Conservation (phyloP, 768 basidiomycete species). For the Suillus subluteus region DNA sequence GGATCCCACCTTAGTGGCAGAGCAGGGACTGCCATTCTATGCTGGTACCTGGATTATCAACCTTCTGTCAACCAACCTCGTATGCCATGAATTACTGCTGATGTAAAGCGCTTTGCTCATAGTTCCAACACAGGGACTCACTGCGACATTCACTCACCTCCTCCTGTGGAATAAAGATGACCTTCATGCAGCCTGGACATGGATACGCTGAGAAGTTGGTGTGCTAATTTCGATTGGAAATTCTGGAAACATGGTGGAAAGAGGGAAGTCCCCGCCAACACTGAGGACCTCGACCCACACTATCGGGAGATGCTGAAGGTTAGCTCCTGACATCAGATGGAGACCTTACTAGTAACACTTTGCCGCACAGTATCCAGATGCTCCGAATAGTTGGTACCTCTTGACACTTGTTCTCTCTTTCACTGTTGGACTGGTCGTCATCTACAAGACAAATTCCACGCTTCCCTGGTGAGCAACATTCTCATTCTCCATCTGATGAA, state of each 20-base stretch:
- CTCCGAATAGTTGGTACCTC: conserved; percentile 38
- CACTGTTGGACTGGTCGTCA: conserved; percentile 55
- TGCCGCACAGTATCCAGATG: conserved; percentile 35
- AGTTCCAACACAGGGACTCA: conserved; percentile 47
- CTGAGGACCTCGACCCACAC: conserved; percentile 54
- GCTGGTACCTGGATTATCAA: conserved; percentile 29
- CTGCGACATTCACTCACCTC: conserved; percentile 54
- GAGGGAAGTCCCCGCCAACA: conserved; percentile 35
- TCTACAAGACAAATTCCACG: conserved; percentile 57
- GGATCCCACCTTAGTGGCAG: conserved; percentile 50
- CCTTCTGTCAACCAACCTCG: conserved; percentile 22
- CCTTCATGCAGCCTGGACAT: conserved; percentile 48
- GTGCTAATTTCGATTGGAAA: conserved; percentile 40
- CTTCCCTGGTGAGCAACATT: conserved; percentile 55
- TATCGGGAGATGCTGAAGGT: conserved; percentile 52
- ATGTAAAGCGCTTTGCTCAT: conserved; percentile 14
- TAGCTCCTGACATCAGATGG: conserved; percentile 24
- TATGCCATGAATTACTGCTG: no score
- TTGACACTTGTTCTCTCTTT: conserved; percentile 34
- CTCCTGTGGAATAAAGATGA: conserved; percentile 58
- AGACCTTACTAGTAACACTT: not conserved
- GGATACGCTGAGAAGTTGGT: conserved; percentile 31
- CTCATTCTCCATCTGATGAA: not conserved
- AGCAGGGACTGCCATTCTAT: conserved; percentile 39
- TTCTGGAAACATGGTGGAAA: conserved; percentile 35